These are phyloP conservation scores for Gracilaria domingensis DNA, from an alignment of 23 red algal genomes.

Conservation along the genomic window DNA sequence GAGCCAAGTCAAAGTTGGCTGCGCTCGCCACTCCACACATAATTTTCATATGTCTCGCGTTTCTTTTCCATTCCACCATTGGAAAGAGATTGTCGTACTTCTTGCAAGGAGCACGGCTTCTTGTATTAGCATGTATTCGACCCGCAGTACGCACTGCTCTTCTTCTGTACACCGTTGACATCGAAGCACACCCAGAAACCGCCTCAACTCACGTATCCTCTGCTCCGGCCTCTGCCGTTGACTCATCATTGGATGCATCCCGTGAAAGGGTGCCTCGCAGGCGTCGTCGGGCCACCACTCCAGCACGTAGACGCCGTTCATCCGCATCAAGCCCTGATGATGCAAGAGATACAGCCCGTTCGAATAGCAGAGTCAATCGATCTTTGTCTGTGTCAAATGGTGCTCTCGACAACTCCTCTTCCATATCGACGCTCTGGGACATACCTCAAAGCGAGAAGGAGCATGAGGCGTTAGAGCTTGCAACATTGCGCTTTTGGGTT, in stretches of 20 bases:
- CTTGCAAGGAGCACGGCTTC: conserved; percentile 11
- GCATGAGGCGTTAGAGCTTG: conserved; percentile 15
- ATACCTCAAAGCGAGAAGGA: background rate
- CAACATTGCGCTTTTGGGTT: conserved; percentile 66
- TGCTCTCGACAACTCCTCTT: background rate
- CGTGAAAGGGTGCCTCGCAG: background rate
- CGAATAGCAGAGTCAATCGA: background rate
- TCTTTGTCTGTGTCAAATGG: background rate
- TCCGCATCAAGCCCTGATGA: background rate
- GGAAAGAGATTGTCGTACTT: conserved; percentile 13
- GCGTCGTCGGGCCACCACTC: background rate
- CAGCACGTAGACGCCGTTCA: background rate
- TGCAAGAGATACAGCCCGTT: background rate
- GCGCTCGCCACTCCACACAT: conserved; percentile 42
- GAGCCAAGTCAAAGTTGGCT: conserved; percentile 44
- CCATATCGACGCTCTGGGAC: background rate
- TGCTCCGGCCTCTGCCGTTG: too few relatives aligned
- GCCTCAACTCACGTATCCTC: background rate
- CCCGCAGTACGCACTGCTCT: conserved; percentile 33
- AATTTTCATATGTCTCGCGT: conserved; percentile 23
- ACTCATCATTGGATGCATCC: background rate
- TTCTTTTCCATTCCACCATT: conserved; percentile 12
- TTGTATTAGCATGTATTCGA: conserved; percentile 38
- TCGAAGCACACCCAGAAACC: background rate
- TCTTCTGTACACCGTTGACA: conserved; percentile 52